Conservation (phyloP, 2,329 filamentous ascomycete genomes). For the Talaromyces marneffei region DNA sequence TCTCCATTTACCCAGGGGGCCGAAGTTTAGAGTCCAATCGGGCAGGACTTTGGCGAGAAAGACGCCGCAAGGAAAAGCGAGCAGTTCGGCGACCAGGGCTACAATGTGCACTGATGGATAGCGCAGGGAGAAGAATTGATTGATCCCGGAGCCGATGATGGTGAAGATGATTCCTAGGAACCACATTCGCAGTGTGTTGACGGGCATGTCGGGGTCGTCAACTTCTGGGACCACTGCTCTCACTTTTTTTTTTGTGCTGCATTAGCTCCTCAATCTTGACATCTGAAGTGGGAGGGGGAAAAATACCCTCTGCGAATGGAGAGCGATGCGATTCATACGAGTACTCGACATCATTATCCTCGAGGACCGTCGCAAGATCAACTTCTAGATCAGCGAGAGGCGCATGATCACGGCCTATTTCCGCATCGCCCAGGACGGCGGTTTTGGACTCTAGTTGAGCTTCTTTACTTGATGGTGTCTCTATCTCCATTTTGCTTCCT, state of each 20-base stretch:
- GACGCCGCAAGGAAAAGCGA: slow-evolving; percentile 40
- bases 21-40: slow-evolving; percentile 24
- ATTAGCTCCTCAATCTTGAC: background rate
- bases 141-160: slow-evolving; percentile 41
- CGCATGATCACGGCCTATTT: slow-evolving; percentile 7
- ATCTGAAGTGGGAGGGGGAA: background rate
- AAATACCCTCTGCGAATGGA: slow-evolving; percentile 21
- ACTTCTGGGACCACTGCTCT: slow-evolving; percentile 25
- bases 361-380: slow-evolving; percentile 11
- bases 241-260: slow-evolving; percentile 7
- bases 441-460: slow-evolving; percentile 3
- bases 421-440: background rate
- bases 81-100: slow-evolving; percentile 40
- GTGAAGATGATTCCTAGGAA: slow-evolving; percentile 42
- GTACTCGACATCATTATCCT: slow-evolving; percentile 11
- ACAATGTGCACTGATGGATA: slow-evolving; percentile 43
- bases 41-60: slow-evolving; percentile 36
- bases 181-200: slow-evolving; percentile 37
- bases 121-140: slow-evolving; percentile 44
- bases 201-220: slow-evolving; percentile 24
- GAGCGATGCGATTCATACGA: slow-evolving; percentile 24
- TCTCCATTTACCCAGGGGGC: slow-evolving; percentile 14
- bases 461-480: background rate
- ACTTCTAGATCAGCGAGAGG: slow-evolving; percentile 13
- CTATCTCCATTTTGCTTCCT: background rate